phyloP scores from a whole-genome alignment of 1,284 basidiomycete genomes.

The Puccinia triticina region DNA sequence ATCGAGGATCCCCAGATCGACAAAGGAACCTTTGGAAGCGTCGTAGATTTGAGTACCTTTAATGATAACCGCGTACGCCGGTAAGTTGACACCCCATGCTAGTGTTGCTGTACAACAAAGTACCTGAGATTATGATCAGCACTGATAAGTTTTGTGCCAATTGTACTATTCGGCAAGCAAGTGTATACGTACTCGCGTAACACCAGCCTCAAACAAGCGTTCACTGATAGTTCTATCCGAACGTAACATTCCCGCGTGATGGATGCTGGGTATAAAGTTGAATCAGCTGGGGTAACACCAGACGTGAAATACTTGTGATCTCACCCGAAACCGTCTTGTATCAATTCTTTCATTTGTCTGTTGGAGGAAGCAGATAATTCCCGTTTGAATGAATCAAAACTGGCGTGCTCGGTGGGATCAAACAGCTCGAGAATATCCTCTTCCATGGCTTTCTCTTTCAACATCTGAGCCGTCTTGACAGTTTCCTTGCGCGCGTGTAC shows the following conservation, averaged over 20 bases:
- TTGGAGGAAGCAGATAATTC: constrained; percentile 81
- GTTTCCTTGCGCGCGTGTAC: constrained; percentile 99
- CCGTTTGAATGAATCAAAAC: constrained; percentile 74
- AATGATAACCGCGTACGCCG: constrained; percentile 94
- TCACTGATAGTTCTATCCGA: constrained; percentile 95
- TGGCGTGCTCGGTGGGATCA: constrained; percentile 84
- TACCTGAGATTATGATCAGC: constrained; percentile 66
- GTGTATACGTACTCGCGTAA: constrained; percentile 73
- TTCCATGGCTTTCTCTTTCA: constrained; percentile 86
- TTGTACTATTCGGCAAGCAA: not conserved
- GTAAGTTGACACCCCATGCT: constrained; percentile 99
- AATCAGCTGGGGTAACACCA: not conserved
- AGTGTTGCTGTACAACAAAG: constrained; percentile 97
- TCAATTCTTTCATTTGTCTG: constrained; percentile 94
- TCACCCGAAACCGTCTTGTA: constrained; percentile 79
- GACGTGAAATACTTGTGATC: not conserved
- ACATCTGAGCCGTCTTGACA: constrained; percentile 83
- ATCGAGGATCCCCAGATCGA: constrained; percentile 91
- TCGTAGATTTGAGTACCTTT: constrained; percentile 98
- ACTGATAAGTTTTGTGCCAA: not conserved
- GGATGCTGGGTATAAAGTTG: constrained; percentile 85
- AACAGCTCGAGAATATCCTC: constrained; percentile 94
- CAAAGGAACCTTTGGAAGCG: constrained; percentile 80
- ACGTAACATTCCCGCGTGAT: constrained; percentile 97
- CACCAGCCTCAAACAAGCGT: constrained; percentile 84